A percentile compares a stretch with the other conserved stretches of the same genome.
phyloP scores from a whole-genome alignment of 345 rosid genomes.

The Citrus australasica region DNA sequence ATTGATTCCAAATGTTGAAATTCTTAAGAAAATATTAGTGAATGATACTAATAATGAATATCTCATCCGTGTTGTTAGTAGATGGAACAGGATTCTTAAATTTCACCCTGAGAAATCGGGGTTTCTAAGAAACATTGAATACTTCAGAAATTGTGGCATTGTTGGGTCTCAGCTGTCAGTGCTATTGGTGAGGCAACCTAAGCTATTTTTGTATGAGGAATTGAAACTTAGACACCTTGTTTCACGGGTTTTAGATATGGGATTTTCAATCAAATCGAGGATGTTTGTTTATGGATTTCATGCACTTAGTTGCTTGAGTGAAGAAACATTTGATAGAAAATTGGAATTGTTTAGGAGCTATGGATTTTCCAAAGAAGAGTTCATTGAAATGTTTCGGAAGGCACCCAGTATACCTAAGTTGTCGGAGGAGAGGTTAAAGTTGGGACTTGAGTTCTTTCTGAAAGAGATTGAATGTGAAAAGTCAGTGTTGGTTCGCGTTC shows the following conservation, averaged over 20 bases:
- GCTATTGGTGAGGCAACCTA: slow-evolving; percentile 29
- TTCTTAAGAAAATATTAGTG: slow-evolving; percentile 20
- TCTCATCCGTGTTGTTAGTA: slow-evolving; percentile 12
- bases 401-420: slow-evolving; percentile 23
- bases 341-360: slow-evolving; percentile 18
- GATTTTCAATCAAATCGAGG: slow-evolving; percentile 34
- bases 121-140: slow-evolving; percentile 26
- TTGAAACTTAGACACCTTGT: slow-evolving; percentile 16
- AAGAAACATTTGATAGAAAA: slow-evolving; percentile 26
- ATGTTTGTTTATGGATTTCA: slow-evolving; percentile 36
- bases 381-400: slow-evolving; percentile 24
- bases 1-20: slow-evolving; percentile 25
- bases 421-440: slow-evolving; percentile 29
- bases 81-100: slow-evolving; percentile 21
- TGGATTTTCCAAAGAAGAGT: slow-evolving; percentile 32
- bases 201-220: slow-evolving; percentile 22
- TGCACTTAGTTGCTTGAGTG: slow-evolving; percentile 27
- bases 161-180: slow-evolving; percentile 29
- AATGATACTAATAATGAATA: slow-evolving; percentile 17
- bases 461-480: slow-evolving; percentile 19
- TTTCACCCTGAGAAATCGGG: background rate
- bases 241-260: slow-evolving; percentile 22
- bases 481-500: slow-evolving; percentile 11
- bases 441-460: slow-evolving; percentile 31
- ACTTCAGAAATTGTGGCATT: slow-evolving; percentile 29